phyloP scores from a whole-genome alignment of 2,329 filamentous ascomycete species.

The Geoglossum cookeanum region DNA sequence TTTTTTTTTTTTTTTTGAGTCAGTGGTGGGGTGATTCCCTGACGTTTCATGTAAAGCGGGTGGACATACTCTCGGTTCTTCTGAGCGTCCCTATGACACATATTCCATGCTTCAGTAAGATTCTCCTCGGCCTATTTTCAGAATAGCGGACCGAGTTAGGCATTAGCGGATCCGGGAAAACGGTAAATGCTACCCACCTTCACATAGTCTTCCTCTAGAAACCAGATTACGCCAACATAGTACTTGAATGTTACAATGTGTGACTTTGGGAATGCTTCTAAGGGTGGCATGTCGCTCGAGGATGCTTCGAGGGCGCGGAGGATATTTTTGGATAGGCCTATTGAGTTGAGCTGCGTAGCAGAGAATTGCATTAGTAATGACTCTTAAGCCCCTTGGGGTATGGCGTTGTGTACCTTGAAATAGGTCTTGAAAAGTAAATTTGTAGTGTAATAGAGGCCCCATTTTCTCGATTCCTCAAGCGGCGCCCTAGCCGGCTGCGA shows the following conservation, averaged over 20 bases:
- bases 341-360: slow-evolving; percentile 48
- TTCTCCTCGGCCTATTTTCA: slow-evolving; percentile 54
- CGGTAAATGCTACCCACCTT: slow-evolving; percentile 32
- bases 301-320: slow-evolving; percentile 66
- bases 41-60: neutral
- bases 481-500: slow-evolving; percentile 39
- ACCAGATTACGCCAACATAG: slow-evolving; percentile 82
- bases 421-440: slow-evolving; percentile 97
- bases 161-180: neutral
- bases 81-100: slow-evolving; percentile 53
- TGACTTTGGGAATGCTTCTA: slow-evolving; percentile 66
- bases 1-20: slow-evolving; percentile 11
- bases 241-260: slow-evolving; percentile 94
- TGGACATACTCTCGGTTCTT: slow-evolving; percentile 59
- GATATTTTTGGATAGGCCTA: slow-evolving; percentile 77
- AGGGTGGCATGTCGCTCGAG: slow-evolving; percentile 57
- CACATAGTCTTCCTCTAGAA: slow-evolving; percentile 82
- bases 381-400: neutral
- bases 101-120: slow-evolving; percentile 60
- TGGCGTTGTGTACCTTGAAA: slow-evolving; percentile 44
- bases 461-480: slow-evolving; percentile 82
- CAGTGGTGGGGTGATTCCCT: neutral
- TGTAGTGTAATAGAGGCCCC: slow-evolving; percentile 89
- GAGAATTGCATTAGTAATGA: neutral
- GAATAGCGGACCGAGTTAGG: slow-evolving; percentile 5